Base-by-base conservation (phyloP, 805 yeast species). In the Saitoella complicata region DNA sequence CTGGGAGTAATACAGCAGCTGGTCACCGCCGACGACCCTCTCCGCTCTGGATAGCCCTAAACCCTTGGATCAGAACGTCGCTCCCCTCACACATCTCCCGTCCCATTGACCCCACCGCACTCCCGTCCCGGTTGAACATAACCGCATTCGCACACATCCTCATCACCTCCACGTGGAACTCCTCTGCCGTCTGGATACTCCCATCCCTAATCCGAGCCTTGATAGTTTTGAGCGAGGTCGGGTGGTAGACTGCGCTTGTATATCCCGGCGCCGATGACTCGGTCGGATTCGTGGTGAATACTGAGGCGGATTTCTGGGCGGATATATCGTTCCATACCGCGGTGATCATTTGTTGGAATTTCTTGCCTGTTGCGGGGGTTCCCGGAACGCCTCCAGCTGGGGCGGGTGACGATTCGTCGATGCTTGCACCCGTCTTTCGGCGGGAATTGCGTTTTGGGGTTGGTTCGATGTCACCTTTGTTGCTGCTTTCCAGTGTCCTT, bases 101-200 rank as follows among this genome's bases (percentile, higher is more conserved):
- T 1, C 85, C 73, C 70, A 82, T 71, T 35, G 61, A 58, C 38
- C 72, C 73, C 48, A 80, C 68, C 44, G 78, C 84, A 31, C 76
- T 72, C 48, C 71, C 75, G 49, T 74, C 68, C 52, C 72, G 72
- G 58, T 83, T 82, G 61, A 76, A 83, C 91, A 83, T 82, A 11
- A 82, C 71, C 11, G 88, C 83, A 58, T 83, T 83, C 44, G 88
- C 80, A 62, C 79, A 80, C 91, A 83, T 81, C 48, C 78, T 64
- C 64, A 78, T 69, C 39, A 83, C 65, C 49, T 78, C 83, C 42
- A 79, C 64, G 51, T 82, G 84, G 13, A 83, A 63, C 46, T 77
- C 76, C 13, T 57, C 64, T 7, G 63, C 59, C n/a, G 58, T 57
- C 35, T 69, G 66, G 38, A 82, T 70, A 45, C 70, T 67, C 0